Evolutionary conservation across 176 grass and related monocot species (phyloP), one percentile per base, ranked within the genome.

Genomic region (Bonia amplexicaulis): DNA sequence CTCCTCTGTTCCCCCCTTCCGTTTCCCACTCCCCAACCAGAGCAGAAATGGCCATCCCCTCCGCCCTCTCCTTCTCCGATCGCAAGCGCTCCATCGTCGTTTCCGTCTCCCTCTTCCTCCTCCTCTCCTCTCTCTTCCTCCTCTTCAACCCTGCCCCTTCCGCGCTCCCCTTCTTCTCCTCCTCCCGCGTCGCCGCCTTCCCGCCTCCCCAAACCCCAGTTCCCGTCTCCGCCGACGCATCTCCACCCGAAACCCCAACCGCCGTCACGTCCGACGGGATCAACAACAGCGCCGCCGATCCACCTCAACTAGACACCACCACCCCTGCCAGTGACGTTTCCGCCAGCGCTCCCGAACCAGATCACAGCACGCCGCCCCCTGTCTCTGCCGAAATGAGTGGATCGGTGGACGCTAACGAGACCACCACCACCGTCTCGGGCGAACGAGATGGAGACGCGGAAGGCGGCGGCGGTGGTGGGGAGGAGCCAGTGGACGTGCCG

Each of bases 11-110:
- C 27, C 25, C 10, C 26, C n/a, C 51, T 69, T 61, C 61, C 40
- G 29, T 22, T 44, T 12, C 4, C 49, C 29, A 8, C 15, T 31
- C 15, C 31, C 55, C 17, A 13, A 72, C 58, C 66, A 45, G 20
- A 12, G 66, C 57, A 83, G 49, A 14, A 41, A 90, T 90, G 89
- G 49, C 87, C 29, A 87, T 90, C 84, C 71, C 80, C 64, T 89
- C 84, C 15, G 66, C 85, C 23, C 48, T 96, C 45, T 54, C 80
- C 80, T 74, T 90, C 70, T 85, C 87, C 59, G 87, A 91, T 79
- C 84, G 78, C 81, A 87, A 60, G 79, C 76, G 86, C 82, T 75
- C 78, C 48, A 47, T 93, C 74, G 81, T 66, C 78, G 22, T 59
- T 33, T 46, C 85, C 16, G 59, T 91, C 77, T 80, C 27, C 66